phyloP scores from a whole-genome alignment of 129 eudicot genomes.

The Lactuca sativa region DNA sequence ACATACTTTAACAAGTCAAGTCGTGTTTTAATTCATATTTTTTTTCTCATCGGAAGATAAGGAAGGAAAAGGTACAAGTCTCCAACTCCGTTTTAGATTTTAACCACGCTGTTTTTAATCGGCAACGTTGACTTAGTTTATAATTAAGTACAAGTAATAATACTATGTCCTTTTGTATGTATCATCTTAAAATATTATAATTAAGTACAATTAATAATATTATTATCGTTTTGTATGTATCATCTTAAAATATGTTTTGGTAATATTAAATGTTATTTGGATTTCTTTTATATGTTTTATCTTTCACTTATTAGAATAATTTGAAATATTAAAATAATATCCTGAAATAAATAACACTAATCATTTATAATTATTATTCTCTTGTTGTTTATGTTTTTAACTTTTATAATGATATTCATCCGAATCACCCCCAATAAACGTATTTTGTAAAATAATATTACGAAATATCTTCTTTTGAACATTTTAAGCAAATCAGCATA shows the following conservation, averaged over 20 bases:
- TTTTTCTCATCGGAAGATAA: background rate
- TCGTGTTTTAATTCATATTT: slow-evolving; percentile 5
- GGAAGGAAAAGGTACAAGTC: background rate
- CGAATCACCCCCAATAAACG: no score
- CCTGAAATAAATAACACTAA: no score
- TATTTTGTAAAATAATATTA: no score
- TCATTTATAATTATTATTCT: no score
- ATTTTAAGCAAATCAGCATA: no score
- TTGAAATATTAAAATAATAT: no score
- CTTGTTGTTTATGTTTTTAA: no score
- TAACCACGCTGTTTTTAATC: background rate
- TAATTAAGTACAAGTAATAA: background rate
- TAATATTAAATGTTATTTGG: background rate
- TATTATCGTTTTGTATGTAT: background rate
- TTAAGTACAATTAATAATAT: no score
- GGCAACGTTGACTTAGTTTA: slow-evolving; percentile 10
- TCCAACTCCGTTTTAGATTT: background rate
- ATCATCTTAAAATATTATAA: no score
- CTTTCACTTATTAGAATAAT: background rate
- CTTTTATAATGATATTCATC: no score
- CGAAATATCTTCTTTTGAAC: no score
- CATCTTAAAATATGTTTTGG: background rate
- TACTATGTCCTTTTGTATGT: background rate
- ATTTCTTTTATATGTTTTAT: background rate
- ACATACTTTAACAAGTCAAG: slow-evolving; percentile 3